Conservation (phyloP, 208 protist species). For the Crithidia thermophila region DNA sequence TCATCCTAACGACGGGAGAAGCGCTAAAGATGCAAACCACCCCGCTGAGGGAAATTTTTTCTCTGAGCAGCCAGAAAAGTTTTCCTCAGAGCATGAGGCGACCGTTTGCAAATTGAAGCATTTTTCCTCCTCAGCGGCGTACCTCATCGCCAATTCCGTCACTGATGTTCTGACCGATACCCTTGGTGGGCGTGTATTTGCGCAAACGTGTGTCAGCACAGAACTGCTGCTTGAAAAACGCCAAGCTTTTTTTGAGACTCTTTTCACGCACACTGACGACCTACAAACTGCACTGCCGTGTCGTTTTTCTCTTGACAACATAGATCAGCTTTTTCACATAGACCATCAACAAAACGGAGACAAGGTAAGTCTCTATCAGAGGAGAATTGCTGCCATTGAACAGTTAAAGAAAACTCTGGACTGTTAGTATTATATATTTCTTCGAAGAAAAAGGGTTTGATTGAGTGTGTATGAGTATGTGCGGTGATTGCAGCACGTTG, state of each 20-base stretch:
- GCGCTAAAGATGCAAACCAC: too few species aligned
- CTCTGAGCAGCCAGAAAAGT: too few species aligned
- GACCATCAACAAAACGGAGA: neutral
- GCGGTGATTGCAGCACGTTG: too few species aligned
- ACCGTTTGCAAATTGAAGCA: constrained; percentile 23
- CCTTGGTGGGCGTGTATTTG: neutral
- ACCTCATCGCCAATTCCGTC: constrained; percentile 22
- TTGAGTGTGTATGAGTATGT: too few species aligned
- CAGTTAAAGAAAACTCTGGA: constrained; percentile 18
- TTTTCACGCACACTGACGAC: constrained; percentile 25
- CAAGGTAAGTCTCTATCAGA: constrained; percentile 6
- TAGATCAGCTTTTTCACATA: constrained; percentile 2
- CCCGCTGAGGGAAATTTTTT: too few species aligned
- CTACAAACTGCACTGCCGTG: constrained; percentile 15
- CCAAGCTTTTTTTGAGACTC: constrained; percentile 28
- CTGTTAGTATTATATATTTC: constrained; percentile 1
- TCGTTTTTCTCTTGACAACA: constrained; percentile 22
- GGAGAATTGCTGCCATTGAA: constrained; percentile 9
- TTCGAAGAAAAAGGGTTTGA: too few species aligned
- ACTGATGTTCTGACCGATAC: constrained; percentile 25
- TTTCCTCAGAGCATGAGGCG: constrained; percentile 2
- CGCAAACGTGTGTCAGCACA: neutral
- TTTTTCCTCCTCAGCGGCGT: constrained; percentile 23
- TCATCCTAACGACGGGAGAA: too few species aligned
- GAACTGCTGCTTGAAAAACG: constrained; percentile 19